Evolutionary conservation across 2,329 filamentous ascomycete species (phyloP), one percentile per base, ranked within the genome.

Genomic region (Chaetomium sp.): DNA sequence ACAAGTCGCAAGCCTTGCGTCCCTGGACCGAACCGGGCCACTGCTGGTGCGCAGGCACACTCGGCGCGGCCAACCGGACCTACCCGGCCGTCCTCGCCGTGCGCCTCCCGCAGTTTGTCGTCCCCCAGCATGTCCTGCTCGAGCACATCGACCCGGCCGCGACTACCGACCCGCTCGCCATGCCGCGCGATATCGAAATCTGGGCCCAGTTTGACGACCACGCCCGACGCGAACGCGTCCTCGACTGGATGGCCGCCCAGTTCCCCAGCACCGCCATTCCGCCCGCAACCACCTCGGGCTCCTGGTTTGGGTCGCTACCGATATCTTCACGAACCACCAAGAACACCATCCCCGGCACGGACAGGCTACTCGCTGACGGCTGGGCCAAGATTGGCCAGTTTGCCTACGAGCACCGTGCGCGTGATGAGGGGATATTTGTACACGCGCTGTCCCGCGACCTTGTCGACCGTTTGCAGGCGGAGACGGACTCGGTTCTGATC

Each of bases 21-120:
- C 72, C 76, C 3, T 96, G 91, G 90, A 75, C 84, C 8, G 88
- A 95, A 49, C 79, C 86, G 37, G 89, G 88, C 19, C 88, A 97
- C 59, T 95, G 90, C 70, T 97, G 90, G 88, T 97, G 92, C 69
- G 84, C 86, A 4, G 78, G 75, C 3, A 71, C 72, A 0, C 61
- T 66, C 9, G 72, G 76, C 49, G 68, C 68, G 11, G 71, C 72
- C 12, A 70, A 71, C 9, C 66, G 68, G 12, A 76, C 76, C 6
- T 76, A 79, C 49, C 81, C 83, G 40, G 82, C 84, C 1, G 80
- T 83, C 52, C 73, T 97, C 12, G 81, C 80, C 7, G 80, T 95
- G 14, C 70, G 82, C 42, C 76, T 86, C 14, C 75, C 79, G 37
- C 70, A 78, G 37, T 68, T 71, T 5, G 77, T 91, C 54, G 76